Base-by-base conservation (phyloP, 2,329 filamentous ascomycete species). In the Colletotrichum tropicicola region DNA sequence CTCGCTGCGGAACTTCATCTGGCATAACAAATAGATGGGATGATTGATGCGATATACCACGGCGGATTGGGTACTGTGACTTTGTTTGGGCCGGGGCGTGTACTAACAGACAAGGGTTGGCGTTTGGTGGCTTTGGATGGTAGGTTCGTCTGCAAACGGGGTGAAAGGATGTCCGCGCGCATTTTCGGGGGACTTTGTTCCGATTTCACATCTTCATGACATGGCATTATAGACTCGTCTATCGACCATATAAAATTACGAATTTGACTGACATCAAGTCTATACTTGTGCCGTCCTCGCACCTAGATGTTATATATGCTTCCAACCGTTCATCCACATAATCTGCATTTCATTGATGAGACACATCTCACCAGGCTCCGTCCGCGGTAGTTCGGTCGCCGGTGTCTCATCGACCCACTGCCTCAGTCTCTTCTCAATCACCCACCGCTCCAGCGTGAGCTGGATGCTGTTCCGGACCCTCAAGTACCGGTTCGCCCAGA, bases 1-100 rank as follows among this genome's bases (percentile, higher is more conserved):
- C 74, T 92, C 91, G 39, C 82, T 97, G 75, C 83, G 91, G 77
- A 98, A 91, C 70, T 89, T 98, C 73, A 73, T 97, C 19, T 91
- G 93, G 86, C 91, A 97, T 78, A 98, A 98, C 71, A 88, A 89
- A 74, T 90, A 60, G 63, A 57, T 8, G 25, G 10, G n/a, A 5
- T 5, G 37, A 27, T 5, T 5, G 7, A 19, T 10, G 45, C 30
- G 23, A 25, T 48, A 41, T 48, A 57, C 17, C 30, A 48, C n/a
- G n/a, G 27, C 21, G 30, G n/a, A 15, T 37, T 13, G 52, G 25
- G 13, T 13, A 32, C 13, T 43, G 35, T 28, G 6, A 25, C 13
- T 32, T 41, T 47, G n/a, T 23, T 60, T 56, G 13, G 23, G 43
- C 21, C 27, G 8, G 17, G 17, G 47, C 43, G 27, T 64, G 45